Conservation (phyloP, 768 basidiomycete species). For the Hypholoma sublateritium region DNA sequence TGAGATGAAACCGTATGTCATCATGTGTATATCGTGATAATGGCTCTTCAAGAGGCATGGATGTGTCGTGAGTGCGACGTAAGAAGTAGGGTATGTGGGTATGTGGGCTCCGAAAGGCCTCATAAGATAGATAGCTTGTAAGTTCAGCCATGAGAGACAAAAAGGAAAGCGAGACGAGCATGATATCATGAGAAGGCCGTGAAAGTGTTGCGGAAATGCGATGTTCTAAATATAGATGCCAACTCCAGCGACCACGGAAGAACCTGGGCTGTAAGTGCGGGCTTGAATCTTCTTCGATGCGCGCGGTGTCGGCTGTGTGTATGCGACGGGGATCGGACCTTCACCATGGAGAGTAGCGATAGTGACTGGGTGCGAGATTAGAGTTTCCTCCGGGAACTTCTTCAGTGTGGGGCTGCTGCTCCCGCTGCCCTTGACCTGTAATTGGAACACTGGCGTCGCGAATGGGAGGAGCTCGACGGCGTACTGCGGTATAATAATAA, state of each 20-base stretch:
- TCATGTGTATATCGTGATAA: neutral
- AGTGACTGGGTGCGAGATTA: conserved; percentile 24
- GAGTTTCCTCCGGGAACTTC: neutral
- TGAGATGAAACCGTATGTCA: neutral
- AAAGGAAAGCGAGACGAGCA: neutral
- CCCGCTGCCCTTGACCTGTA: neutral
- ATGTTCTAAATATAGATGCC: conserved; percentile 3
- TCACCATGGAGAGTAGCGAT: conserved; percentile 26
- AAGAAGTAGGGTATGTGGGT: neutral
- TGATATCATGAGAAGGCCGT: neutral
- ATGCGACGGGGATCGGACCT: conserved; percentile 24
- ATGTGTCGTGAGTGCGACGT: neutral
- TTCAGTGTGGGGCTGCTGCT: neutral
- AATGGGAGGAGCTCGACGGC: conserved; percentile 25
- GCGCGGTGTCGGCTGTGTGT: conserved; percentile 16
- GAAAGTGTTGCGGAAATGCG: neutral
- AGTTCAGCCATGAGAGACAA: too few relatives aligned
- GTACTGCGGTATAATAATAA: conserved; percentile 13
- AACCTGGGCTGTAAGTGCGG: neutral
- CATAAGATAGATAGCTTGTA: too few relatives aligned
- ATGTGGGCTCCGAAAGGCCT: neutral
- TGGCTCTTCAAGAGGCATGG: conserved; percentile 6
- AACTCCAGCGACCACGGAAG: neutral
- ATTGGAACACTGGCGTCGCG: conserved; percentile 18
- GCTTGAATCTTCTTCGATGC: conserved; percentile 4